These are phyloP conservation scores for Dillenia turbinata DNA, from an alignment of 164 flowering plant genomes.

Conservation along the genomic window DNA sequence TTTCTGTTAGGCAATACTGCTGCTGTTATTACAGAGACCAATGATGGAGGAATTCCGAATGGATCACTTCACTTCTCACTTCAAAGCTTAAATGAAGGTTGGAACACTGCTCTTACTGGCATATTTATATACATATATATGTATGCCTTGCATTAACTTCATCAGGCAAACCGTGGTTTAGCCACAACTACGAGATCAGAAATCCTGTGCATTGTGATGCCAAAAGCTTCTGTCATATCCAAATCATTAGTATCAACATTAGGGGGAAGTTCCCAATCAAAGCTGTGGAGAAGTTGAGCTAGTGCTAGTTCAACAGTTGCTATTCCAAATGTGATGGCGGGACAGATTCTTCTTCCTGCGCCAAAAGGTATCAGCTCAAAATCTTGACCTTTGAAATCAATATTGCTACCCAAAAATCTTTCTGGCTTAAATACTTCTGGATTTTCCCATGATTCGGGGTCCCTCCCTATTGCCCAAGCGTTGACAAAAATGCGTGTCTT, in stretches of 20 bases:
- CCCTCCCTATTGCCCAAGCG: conserved; percentile 57
- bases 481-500: conserved; percentile 41
- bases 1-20: no score
- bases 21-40: no score
- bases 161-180: conserved; percentile 19
- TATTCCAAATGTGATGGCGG: conserved; percentile 38
- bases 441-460: conserved; percentile 39
- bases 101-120: no score
- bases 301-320: conserved; percentile 43
- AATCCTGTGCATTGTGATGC: conserved; percentile 40
- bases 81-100: no score
- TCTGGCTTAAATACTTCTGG: conserved; percentile 46
- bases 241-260: conserved; percentile 29
- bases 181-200: conserved; percentile 27
- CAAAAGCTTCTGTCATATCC: conserved; percentile 42
- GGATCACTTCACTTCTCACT: no score
- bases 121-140: no score
- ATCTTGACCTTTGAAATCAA: conserved; percentile 44
- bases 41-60: no score
- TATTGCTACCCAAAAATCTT: conserved; percentile 35
- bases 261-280: conserved; percentile 54
- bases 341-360: conserved; percentile 48
- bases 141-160: no score
- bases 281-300: conserved; percentile 45
- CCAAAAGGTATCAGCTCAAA: conserved; percentile 51